Percentiles rank a stretch among this genome's conserved stretches.
Evolutionary conservation across 371 early-diverging fungal genomes (phyloP).

Genomic region (Mucor irregularis): DNA sequence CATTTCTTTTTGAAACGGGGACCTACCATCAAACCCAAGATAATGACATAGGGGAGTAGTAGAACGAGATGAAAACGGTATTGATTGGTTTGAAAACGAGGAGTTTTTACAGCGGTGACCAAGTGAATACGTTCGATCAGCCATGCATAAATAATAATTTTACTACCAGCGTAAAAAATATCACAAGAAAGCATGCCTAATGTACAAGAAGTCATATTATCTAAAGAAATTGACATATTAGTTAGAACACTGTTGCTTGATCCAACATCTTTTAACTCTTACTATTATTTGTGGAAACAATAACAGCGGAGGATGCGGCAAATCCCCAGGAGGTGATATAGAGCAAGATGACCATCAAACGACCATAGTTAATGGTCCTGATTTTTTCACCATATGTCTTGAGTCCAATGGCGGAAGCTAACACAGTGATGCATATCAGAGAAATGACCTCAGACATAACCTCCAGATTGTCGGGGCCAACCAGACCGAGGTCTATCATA

Average conservation of each 20-base stretch:
- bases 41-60: constrained; percentile 47
- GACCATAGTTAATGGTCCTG: constrained; percentile 41
- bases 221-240: constrained; percentile 5
- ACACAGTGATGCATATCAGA: constrained; percentile 37
- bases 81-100: constrained; percentile 38
- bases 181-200: constrained; percentile 49
- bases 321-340: constrained; percentile 46
- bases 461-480: constrained; percentile 38
- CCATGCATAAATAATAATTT: constrained; percentile 51
- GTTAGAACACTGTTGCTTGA: background rate
- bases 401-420: constrained; percentile 38
- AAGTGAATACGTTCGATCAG: constrained; percentile 49
- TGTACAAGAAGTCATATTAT: constrained; percentile 46
- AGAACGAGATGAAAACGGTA: constrained; percentile 49
- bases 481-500: constrained; percentile 13
- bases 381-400: constrained; percentile 42
- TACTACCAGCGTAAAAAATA: constrained; percentile 53
- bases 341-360: constrained; percentile 37
- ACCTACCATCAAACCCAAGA: constrained; percentile 51
- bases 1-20: background rate
- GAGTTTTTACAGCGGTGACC: constrained; percentile 46
- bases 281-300: constrained; percentile 51
- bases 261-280: constrained; percentile 6
- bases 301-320: constrained; percentile 31
- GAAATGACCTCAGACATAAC: constrained; percentile 43